A percentile compares a stretch with the other conserved stretches of the same genome.
Conservation (phyloP, 2,329 filamentous ascomycete genomes). For the Diaporthe capsici region DNA sequence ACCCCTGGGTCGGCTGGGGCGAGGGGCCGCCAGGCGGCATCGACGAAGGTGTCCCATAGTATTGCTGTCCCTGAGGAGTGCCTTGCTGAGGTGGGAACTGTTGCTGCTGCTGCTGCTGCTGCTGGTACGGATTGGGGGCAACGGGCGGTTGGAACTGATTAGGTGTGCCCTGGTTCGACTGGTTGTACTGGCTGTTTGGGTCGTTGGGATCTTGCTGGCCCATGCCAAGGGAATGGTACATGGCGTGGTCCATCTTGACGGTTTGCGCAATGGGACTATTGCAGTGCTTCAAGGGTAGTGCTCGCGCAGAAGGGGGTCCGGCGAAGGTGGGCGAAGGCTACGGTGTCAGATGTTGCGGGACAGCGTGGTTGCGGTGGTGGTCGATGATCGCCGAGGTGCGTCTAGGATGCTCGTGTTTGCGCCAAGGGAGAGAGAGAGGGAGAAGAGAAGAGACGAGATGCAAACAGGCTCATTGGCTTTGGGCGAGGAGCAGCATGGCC, state of each 20-base stretch:
- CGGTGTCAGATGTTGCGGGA: neutral
- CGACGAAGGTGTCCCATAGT: slow-evolving; percentile 53
- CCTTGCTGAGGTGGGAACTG: slow-evolving; percentile 48
- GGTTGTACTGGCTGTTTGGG: slow-evolving; percentile 53
- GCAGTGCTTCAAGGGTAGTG: neutral
- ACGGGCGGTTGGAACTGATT: slow-evolving; percentile 67
- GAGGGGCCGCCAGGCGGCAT: slow-evolving; percentile 51
- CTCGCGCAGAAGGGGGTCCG: neutral
- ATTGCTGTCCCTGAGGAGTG: slow-evolving; percentile 54
- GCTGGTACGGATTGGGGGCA: slow-evolving; percentile 68
- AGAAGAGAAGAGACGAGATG: neutral
- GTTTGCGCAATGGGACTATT: neutral
- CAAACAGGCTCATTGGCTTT: slow-evolving; percentile 8
- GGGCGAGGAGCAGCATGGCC: slow-evolving; percentile 17
- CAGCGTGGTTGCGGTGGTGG: neutral
- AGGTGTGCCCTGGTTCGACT: slow-evolving; percentile 56
- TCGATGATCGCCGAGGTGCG: slow-evolving; percentile 10
- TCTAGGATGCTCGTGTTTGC: slow-evolving; percentile 23
- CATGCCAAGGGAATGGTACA: slow-evolving; percentile 67
- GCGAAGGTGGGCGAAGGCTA: neutral
- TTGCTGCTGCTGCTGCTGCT: slow-evolving; percentile 55
- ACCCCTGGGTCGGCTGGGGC: slow-evolving; percentile 47
- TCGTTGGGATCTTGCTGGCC: slow-evolving; percentile 67
- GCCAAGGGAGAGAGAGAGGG: slow-evolving; percentile 11
- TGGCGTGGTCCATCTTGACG: slow-evolving; percentile 57